These are phyloP conservation scores for Xerocomus minutiporus DNA, from an alignment of 1,284 basidiomycete genomes.

Conservation along the genomic window DNA sequence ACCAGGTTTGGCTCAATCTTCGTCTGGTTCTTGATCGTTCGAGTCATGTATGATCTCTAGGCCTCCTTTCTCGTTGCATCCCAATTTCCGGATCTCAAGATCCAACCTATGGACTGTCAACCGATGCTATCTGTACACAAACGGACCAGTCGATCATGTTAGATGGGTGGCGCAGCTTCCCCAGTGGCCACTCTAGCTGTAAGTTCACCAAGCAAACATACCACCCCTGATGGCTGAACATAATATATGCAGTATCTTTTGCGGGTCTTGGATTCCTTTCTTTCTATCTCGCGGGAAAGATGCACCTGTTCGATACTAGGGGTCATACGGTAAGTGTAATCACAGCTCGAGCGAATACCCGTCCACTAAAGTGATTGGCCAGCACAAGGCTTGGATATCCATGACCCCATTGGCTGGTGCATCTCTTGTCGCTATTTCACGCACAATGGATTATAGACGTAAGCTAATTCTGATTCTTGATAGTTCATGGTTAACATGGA, in stretches of 20 bases:
- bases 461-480: slow-evolving; percentile 26
- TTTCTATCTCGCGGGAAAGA: slow-evolving; percentile 86
- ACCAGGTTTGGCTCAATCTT: slow-evolving; percentile 48
- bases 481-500: slow-evolving; percentile 1
- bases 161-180: slow-evolving; percentile 93
- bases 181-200: slow-evolving; percentile 88
- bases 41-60: slow-evolving; percentile 34
- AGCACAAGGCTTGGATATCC: slow-evolving; percentile 81
- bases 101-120: slow-evolving; percentile 71
- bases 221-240: slow-evolving; percentile 4
- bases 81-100: slow-evolving; percentile 64
- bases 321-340: slow-evolving; percentile 64
- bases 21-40: background rate
- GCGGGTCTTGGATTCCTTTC: slow-evolving; percentile 89
- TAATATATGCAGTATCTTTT: slow-evolving; percentile 65
- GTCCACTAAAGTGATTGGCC: slow-evolving; percentile 2
- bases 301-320: slow-evolving; percentile 82
- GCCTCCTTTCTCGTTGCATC: slow-evolving; percentile 80
- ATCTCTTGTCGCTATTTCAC: slow-evolving; percentile 84
- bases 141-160: slow-evolving; percentile 53
- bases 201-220: slow-evolving; percentile 26
- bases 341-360: background rate
- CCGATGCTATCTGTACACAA: slow-evolving; percentile 76
- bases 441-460: slow-evolving; percentile 88
- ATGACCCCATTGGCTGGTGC: slow-evolving; percentile 76